Evolutionary conservation across 106 monocot genomes (phyloP).

Genomic region (Ottelia alismoides): DNA sequence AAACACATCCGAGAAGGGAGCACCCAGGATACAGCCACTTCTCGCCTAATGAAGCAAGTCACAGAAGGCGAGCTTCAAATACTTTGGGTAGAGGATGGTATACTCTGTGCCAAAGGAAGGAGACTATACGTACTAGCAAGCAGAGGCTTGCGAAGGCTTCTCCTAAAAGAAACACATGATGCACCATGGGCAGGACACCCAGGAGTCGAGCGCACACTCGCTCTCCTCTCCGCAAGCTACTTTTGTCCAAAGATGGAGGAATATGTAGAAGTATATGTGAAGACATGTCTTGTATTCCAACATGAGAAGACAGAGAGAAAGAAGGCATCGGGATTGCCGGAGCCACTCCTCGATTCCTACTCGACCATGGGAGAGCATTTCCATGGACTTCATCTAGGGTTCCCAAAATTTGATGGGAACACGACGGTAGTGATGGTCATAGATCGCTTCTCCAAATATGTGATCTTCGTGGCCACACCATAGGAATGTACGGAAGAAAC

Average conservation of each 20-base stretch:
- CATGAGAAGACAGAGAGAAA: neutral
- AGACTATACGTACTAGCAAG: neutral
- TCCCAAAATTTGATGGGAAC: neutral
- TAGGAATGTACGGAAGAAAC: neutral
- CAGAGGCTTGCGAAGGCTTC: neutral
- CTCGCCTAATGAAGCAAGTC: neutral
- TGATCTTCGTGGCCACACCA: neutral
- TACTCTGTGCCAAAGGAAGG: neutral
- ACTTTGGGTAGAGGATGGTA: neutral
- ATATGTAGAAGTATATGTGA: neutral
- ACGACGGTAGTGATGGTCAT: neutral
- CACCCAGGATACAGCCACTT: neutral
- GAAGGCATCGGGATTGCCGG: neutral
- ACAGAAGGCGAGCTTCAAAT: neutral
- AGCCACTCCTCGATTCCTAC: neutral
- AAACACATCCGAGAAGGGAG: neutral
- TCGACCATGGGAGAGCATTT: slow-evolving; percentile 3
- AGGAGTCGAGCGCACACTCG: neutral
- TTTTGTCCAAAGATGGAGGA: slow-evolving; percentile 1
- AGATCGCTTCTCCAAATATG: slow-evolving; percentile 7
- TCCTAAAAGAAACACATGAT: neutral
- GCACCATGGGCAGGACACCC: neutral
- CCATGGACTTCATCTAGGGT: slow-evolving; percentile 2
- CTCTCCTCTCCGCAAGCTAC: neutral
- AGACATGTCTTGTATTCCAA: neutral